Evolutionary conservation across 805 yeast genomes (phyloP).

Genomic region (Candida ipomoeae): DNA sequence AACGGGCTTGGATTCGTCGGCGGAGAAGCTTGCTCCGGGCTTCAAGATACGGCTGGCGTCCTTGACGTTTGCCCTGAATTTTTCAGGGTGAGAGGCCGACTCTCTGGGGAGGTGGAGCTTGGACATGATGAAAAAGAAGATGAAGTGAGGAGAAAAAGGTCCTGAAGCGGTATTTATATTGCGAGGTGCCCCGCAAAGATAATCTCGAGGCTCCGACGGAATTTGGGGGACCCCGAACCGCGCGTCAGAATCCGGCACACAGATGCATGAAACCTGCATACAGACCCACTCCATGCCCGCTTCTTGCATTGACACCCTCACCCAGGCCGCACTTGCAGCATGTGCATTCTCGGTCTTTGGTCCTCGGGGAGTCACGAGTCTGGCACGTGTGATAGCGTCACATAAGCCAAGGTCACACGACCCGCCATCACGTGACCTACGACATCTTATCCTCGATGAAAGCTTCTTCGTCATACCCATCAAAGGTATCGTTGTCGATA

Average conservation of each 20-base stretch:
- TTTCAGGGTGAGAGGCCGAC: constrained; percentile 31
- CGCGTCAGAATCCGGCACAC: neutral
- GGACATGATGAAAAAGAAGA: constrained; percentile 19
- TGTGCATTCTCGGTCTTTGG: neutral
- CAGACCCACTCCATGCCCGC: neutral
- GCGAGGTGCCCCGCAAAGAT: neutral
- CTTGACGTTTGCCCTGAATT: constrained; percentile 26
- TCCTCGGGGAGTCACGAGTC: neutral
- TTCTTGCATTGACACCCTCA: neutral
- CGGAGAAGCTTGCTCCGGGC: constrained; percentile 17
- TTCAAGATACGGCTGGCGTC: constrained; percentile 28
- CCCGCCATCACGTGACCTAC: neutral
- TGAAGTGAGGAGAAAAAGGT: neutral
- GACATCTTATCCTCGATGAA: constrained; percentile 23
- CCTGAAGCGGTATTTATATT: neutral
- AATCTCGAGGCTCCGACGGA: neutral
- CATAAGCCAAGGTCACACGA: neutral
- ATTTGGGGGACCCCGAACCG: neutral
- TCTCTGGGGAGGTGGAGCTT: constrained; percentile 24
- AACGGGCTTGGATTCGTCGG: constrained; percentile 16
- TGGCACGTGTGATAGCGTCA: too few species aligned
- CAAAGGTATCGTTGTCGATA: constrained; percentile 18
- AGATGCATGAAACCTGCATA: neutral
- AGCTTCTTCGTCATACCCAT: constrained; percentile 33
- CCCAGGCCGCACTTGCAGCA: neutral